Evolutionary conservation across 2,329 filamentous ascomycete genomes (phyloP).

Genomic region (Elsinoe australis): DNA sequence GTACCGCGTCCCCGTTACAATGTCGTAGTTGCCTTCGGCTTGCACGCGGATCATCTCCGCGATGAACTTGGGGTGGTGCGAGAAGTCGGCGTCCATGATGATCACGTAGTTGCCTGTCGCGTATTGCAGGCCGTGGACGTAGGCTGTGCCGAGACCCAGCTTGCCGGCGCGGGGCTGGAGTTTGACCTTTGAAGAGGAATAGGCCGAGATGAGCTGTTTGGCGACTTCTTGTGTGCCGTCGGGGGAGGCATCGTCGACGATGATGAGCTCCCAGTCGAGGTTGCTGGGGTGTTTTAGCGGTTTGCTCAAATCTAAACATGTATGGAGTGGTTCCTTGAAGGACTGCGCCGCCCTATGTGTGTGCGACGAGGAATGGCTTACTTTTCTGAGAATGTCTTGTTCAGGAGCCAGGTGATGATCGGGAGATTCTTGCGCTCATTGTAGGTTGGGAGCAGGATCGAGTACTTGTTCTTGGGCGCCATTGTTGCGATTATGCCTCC

Average conservation of each 20-base stretch:
- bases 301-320: neutral
- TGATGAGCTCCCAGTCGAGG: constrained; percentile 93
- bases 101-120: constrained; percentile 90
- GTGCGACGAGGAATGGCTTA: constrained; percentile 38
- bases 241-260: constrained; percentile 95
- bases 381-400: constrained; percentile 85
- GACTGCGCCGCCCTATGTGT: neutral
- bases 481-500: constrained; percentile 21
- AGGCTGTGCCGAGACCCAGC: constrained; percentile 92
- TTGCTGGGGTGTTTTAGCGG: constrained; percentile 48
- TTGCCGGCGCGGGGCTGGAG: constrained; percentile 89
- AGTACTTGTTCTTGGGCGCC: constrained; percentile 69
- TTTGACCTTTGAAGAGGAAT: constrained; percentile 64
- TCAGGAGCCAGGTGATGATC: constrained; percentile 88
- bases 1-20: constrained; percentile 93
- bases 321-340: neutral
- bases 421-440: constrained; percentile 97
- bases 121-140: constrained; percentile 89
- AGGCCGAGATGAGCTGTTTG: constrained; percentile 80
- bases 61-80: constrained; percentile 98
- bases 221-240: constrained; percentile 91
- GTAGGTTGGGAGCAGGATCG: constrained; percentile 94
- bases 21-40: constrained; percentile 74
- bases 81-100: constrained; percentile 99
- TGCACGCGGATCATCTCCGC: constrained; percentile 83